Conservation (phyloP, 108 stramenopile species). For the Nitzschia palea region DNA sequence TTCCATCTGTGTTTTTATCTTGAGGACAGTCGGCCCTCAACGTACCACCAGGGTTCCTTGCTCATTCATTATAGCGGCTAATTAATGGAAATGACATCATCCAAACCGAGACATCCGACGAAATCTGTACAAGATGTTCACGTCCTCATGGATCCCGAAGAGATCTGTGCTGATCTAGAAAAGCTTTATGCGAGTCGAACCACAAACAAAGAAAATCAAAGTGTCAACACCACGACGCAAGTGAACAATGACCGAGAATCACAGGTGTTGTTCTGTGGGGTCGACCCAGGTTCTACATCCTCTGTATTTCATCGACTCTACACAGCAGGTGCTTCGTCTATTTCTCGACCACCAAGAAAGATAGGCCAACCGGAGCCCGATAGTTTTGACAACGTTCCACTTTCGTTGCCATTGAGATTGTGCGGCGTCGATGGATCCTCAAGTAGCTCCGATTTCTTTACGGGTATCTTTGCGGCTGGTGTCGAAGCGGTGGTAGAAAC, state of each 20-base stretch:
- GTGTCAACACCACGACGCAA: neutral
- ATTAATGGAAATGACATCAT: too few relatives aligned
- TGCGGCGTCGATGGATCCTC: neutral
- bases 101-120: too few relatives aligned
- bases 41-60: too few relatives aligned
- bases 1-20: too few relatives aligned
- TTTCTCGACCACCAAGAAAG: neutral
- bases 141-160: neutral
- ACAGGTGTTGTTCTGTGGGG: slow-evolving; percentile 1
- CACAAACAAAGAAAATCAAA: neutral
- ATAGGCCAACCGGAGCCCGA: neutral
- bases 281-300: neutral
- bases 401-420: too few relatives aligned
- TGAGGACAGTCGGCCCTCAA: too few relatives aligned
- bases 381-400: too few relatives aligned
- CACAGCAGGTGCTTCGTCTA: neutral
- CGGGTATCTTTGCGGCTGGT: neutral
- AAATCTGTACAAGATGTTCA: neutral
- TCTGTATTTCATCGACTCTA: slow-evolving; percentile 1
- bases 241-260: neutral
- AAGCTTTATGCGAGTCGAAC: neutral
- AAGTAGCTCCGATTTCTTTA: neutral
- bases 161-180: neutral
- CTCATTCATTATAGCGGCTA: too few relatives aligned
- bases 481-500: neutral